Base-by-base conservation (phyloP, 805 yeast species). In the Wickerhamiella shivajii region DNA sequence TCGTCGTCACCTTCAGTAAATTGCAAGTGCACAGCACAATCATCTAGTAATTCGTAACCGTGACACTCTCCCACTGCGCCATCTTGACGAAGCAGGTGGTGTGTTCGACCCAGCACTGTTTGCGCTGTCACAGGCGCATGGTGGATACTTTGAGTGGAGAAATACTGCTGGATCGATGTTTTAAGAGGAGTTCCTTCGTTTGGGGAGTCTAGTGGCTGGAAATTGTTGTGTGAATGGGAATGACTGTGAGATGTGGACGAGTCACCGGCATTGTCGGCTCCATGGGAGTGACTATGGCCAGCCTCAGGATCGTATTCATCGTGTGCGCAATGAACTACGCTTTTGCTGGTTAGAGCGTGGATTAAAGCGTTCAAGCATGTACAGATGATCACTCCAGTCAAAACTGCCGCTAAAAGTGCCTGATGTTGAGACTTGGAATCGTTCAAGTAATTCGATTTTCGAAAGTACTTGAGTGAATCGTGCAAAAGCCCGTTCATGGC, bases 261-360 rank as follows among this genome's bases (percentile, higher is more conserved):
- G 26, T 24, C 14, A 8, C 13, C 12, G 26, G 7, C 12, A 7
- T 24, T 12, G 26, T 24, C 14, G 13, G 7, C 13, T n/a, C 26
- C 13, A 14, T 24, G 26, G 26, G 26, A 24, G 26, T 7, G 12
- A 24, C 8, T 11, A 24, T 7, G 13, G n/a, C 34, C 42, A 15
- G 42, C 44, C 11, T 41, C 44, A 9, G 13, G 21, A 11, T 24
- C 45, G 7, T 38, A 53, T 9, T 56, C 65, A 9, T 61, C 71
- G 46, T 84, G 94, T 11, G 71, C 77, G 55, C 95, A 84, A 50
- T 84, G 95, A 0, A 85, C 78, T 21, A 85, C 68, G 20, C 85
- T 74, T 50, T 80, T 80, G 32, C 87, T 71, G 0, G 96, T 80
- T 33, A 74, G 53, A 22, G 70, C 52, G 53, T 85, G 95, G 4